Evolutionary conservation across 78 protist genomes (phyloP).

Genomic region (Capsaspora owczarzaki): DNA sequence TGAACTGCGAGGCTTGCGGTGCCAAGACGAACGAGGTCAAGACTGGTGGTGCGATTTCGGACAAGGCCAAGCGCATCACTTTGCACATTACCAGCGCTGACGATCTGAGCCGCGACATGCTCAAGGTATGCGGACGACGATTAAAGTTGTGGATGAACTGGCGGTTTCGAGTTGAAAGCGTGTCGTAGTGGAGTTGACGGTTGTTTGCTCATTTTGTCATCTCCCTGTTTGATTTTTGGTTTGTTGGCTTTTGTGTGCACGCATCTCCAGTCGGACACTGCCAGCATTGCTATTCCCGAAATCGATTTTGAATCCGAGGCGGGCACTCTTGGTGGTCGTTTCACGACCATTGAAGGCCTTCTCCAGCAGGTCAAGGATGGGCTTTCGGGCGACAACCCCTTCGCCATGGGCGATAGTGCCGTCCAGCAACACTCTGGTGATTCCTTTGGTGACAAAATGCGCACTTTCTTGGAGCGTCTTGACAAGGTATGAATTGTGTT

Average conservation of each 20-base stretch:
- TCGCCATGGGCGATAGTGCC: conserved; percentile 57
- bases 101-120: conserved; percentile 72
- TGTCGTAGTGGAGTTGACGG: no score
- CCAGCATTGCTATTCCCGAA: conserved; percentile 58
- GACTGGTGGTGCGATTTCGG: conserved; percentile 73
- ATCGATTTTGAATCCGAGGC: conserved; percentile 47
- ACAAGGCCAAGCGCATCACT: conserved; percentile 3
- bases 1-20: conserved; percentile 77
- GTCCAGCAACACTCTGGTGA: neutral
- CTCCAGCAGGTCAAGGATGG: conserved; percentile 29
- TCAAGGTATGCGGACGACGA: conserved; percentile 58
- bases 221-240: no score
- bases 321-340: conserved; percentile 84
- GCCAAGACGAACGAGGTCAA: conserved; percentile 69
- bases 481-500: neutral
- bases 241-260: no score
- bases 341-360: conserved; percentile 87
- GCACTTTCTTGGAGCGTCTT: conserved; percentile 9
- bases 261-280: conserved; percentile 61
- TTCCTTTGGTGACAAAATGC: no score
- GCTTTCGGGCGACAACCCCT: conserved; percentile 30
- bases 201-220: no score
- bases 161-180: no score
- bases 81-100: conserved; percentile 43
- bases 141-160: no score